Percentiles rank a stretch among this genome's conserved stretches.
These are phyloP conservation scores for Plasmodium gonderi DNA, from an alignment of 169 alveolate species.

Conservation along the genomic window DNA sequence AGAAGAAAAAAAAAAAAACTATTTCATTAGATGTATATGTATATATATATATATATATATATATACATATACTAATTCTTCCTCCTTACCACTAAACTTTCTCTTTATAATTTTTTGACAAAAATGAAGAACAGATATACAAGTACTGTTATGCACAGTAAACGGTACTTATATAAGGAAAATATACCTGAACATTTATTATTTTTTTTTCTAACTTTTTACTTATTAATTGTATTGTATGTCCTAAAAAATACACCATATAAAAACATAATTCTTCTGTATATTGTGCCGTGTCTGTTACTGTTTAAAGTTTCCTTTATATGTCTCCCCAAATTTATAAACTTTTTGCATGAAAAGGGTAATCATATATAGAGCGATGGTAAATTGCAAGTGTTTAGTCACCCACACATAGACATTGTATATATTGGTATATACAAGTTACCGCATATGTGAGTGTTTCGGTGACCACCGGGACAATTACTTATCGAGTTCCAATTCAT, in stretches of 20 bases:
- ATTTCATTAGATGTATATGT: too few species aligned
- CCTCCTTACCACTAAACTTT: neutral
- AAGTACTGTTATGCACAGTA: neutral
- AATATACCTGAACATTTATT: slow-evolving; percentile 32
- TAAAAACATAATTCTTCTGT: slow-evolving; percentile 51
- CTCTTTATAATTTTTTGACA: neutral
- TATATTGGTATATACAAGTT: neutral
- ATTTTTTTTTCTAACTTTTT: slow-evolving; percentile 32
- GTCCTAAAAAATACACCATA: slow-evolving; percentile 34
- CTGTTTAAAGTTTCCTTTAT: slow-evolving; percentile 64
- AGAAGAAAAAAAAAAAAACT: neutral
- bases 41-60: too few species aligned
- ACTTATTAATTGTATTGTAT: slow-evolving; percentile 46
- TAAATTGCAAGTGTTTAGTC: neutral
- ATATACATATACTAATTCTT: neutral
- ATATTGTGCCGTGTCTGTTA: slow-evolving; percentile 29
- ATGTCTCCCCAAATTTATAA: slow-evolving; percentile 54
- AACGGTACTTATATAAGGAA: slow-evolving; percentile 2
- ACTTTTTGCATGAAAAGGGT: slow-evolving; percentile 62
- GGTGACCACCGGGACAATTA: neutral
- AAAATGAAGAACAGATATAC: slow-evolving; percentile 34
- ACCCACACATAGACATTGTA: neutral
- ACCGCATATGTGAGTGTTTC: neutral
- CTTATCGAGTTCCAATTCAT: neutral
- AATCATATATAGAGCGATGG: neutral